These are phyloP conservation scores for Fusarium verticillioides DNA, from an alignment of 2,329 filamentous ascomycete species.

Conservation along the genomic window DNA sequence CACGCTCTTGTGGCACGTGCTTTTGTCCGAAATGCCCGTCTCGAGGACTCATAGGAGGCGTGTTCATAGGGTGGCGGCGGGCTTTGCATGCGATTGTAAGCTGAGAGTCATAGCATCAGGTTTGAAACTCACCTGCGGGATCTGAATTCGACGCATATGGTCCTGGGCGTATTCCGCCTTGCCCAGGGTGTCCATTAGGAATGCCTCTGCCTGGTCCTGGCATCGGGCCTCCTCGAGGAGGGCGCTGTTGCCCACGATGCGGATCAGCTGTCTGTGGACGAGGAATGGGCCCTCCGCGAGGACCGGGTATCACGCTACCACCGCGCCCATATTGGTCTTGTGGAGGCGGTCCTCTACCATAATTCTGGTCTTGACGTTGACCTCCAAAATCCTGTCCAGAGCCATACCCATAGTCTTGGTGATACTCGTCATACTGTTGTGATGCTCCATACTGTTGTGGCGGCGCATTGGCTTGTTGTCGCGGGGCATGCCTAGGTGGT, in stretches of 20 bases:
- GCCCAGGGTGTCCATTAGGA: constrained; percentile 46
- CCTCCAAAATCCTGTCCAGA: constrained; percentile 53
- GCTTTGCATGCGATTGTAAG: constrained; percentile 36
- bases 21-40: constrained; percentile 42
- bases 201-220: constrained; percentile 45
- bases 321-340: constrained; percentile 61
- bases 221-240: constrained; percentile 50
- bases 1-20: constrained; percentile 37
- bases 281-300: constrained; percentile 58
- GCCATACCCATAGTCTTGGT: constrained; percentile 59
- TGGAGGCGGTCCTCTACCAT: constrained; percentile 53
- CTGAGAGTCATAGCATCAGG: constrained; percentile 1
- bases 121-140: constrained; percentile 51
- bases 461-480: constrained; percentile 48
- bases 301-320: constrained; percentile 54
- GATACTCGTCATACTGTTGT: constrained; percentile 59
- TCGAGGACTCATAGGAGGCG: constrained; percentile 45
- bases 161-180: constrained; percentile 55
- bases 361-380: constrained; percentile 59
- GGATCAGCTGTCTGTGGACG: constrained; percentile 55
- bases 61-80: constrained; percentile 49
- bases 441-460: constrained; percentile 51
- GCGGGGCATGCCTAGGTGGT: constrained; percentile 54
- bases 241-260: constrained; percentile 51
- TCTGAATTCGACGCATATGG: constrained; percentile 56